Evolutionary conservation across 2,329 filamentous ascomycete genomes (phyloP), one percentile per base, ranked within the genome.

Genomic region (Botryosphaeria dothidea): DNA sequence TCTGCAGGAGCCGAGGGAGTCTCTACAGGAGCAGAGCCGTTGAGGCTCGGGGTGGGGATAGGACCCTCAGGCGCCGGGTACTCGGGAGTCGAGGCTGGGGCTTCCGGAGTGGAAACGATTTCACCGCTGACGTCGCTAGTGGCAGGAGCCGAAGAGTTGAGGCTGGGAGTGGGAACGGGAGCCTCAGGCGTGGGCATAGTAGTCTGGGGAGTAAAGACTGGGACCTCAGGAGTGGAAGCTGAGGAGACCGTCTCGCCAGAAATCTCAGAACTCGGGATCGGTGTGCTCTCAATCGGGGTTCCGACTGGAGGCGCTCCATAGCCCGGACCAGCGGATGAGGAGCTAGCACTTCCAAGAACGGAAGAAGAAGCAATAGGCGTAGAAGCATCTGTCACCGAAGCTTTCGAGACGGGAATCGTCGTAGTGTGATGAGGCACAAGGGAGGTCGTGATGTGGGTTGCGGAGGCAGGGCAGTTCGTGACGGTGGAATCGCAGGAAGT

Each of bases 401-500:
- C 56, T 34, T 60, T 17, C n/a, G 56, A 45, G 41, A 45, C 41
- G 25, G 56, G 11, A 45, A 60, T 45, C n/a, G 56, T 60, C 21
- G 56, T 60, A 25, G 56, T 60, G 41, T 60, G 56, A 27, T 60
- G 56, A 23, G 56, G 56, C 6, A 60, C 56, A 11, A 60, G 56
- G 1, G 41, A 46, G 17, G 56, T 60, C n/a, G 56, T 15, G 27
- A 60, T 17, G 3, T 34, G 38, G n/a, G 56, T 60, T 4, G 56
- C 56, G 17, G 56, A 60, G 6, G 68, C 68, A 2, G 72, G 69
- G 56, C 68, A 70, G 64, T 71, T 68, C 23, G 61, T 64, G 25
- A 64, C 51, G 2, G 36, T 45, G n/a, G 61, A 6, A 25, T 52
- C 61, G 27, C 61, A 60, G n/a, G 56, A 60, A 7, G 56, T 60